Percentiles rank a stretch among this genome's conserved stretches.
phyloP scores from a whole-genome alignment of 1,139 yeast genomes.

The Debaryomyces udenii region DNA sequence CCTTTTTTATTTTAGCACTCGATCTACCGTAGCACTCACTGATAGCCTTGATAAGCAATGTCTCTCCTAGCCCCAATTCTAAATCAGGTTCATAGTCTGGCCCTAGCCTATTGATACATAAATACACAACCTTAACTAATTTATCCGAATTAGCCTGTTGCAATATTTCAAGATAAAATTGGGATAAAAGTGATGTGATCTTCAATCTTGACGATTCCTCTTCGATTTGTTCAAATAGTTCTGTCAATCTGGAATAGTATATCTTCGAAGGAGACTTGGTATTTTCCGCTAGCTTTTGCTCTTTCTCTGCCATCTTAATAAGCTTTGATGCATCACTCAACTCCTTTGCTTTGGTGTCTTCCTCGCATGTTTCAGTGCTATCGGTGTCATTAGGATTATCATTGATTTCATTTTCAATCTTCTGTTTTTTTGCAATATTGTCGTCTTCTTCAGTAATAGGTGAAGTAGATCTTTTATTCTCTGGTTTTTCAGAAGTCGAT shows the following conservation, averaged over 20 bases:
- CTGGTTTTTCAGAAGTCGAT: slow-evolving; percentile 1
- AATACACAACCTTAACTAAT: slow-evolving; percentile 71
- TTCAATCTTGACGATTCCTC: slow-evolving; percentile 79
- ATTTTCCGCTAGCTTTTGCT: slow-evolving; percentile 21
- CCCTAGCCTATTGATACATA: slow-evolving; percentile 85
- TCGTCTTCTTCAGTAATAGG: slow-evolving; percentile 3
- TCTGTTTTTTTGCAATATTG: slow-evolving; percentile 9
- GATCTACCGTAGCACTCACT: slow-evolving; percentile 90
- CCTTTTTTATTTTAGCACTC: slow-evolving; percentile 66
- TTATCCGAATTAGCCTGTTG: slow-evolving; percentile 55
- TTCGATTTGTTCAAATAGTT: slow-evolving; percentile 76
- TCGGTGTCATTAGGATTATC: slow-evolving; percentile 10
- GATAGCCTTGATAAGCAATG: slow-evolving; percentile 81
- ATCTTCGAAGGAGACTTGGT: slow-evolving; percentile 32
- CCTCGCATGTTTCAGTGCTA: slow-evolving; percentile 12
- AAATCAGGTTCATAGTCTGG: slow-evolving; percentile 92
- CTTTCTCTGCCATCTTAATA: slow-evolving; percentile 25
- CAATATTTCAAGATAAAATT: slow-evolving; percentile 67
- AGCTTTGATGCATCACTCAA: slow-evolving; percentile 28
- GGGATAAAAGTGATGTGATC: slow-evolving; percentile 73
- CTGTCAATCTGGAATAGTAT: slow-evolving; percentile 65
- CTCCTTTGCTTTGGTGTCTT: slow-evolving; percentile 10
- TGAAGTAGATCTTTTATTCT: not conserved
- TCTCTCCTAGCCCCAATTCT: slow-evolving; percentile 92
- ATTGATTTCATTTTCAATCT: slow-evolving; percentile 5